phyloP scores from a whole-genome alignment of 2,329 filamentous ascomycete genomes.

The Fusarium beomiforme region DNA sequence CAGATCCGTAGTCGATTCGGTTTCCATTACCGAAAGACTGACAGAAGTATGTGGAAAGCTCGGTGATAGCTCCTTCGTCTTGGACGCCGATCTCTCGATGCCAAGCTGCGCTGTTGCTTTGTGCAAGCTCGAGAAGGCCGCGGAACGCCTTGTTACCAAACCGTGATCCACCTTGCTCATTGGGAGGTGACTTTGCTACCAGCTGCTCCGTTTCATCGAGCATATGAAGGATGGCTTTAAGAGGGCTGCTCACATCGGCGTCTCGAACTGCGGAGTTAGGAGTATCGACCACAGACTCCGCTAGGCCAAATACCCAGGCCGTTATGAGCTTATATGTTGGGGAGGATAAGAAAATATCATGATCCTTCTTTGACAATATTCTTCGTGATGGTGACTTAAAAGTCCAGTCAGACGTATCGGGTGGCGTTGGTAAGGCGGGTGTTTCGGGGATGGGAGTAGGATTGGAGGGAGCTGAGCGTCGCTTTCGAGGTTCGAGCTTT shows the following conservation, averaged over 20 bases:
- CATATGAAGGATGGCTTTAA: conserved; percentile 74
- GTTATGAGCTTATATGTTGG: conserved; percentile 79
- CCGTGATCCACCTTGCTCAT: conserved; percentile 87
- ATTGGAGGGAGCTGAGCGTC: conserved; percentile 62
- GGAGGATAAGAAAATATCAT: conserved; percentile 82
- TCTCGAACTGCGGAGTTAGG: conserved; percentile 70
- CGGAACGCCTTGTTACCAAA: conserved; percentile 96
- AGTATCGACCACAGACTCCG: conserved; percentile 80
- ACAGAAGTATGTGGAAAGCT: conserved; percentile 81
- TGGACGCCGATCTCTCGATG: conserved; percentile 68
- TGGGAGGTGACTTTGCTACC: conserved; percentile 76
- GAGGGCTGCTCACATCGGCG: conserved; percentile 66
- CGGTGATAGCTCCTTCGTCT: conserved; percentile 65
- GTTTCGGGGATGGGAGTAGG: conserved; percentile 76
- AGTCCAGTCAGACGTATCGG: conserved; percentile 65
- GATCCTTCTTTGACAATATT: conserved; percentile 84
- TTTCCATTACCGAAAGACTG: conserved; percentile 87
- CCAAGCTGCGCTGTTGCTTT: conserved; percentile 67
- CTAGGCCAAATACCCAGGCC: conserved; percentile 86
- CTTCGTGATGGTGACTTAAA: conserved; percentile 78
- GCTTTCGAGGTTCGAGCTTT: conserved; percentile 72
- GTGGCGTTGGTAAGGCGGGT: conserved; percentile 75
- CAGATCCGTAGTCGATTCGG: conserved; percentile 95
- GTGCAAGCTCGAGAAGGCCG: conserved; percentile 77
- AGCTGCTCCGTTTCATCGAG: conserved; percentile 75